Evolutionary conservation across 371 early-diverging fungal genomes (phyloP), one percentile per base, ranked within the genome.

Genomic region (Syncephalastrum monosporum): DNA sequence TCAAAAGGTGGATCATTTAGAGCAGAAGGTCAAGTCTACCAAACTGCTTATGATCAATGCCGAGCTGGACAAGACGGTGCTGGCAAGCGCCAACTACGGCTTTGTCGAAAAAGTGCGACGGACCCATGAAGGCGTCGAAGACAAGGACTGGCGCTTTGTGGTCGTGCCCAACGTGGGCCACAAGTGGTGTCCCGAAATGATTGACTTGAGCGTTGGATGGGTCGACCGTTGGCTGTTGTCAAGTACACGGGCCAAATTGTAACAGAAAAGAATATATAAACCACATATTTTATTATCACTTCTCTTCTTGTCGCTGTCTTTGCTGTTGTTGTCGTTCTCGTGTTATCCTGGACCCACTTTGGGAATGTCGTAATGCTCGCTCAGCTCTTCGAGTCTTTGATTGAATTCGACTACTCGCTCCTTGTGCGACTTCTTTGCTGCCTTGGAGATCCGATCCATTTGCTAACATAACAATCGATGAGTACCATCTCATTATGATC

Each of bases 341-440:
- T 72, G 47, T 79, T 79, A 82, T 64, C 76, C 85, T 55, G 85
- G 85, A 55, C 84, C 84, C 47, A 86, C 87, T 60, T 87, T 87
- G 55, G 87, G 87, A 69, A 87, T 84, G 57, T 87, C 87, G 60
- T 85, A 82, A 65, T 87, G 87, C 63, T 87, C 87, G 27, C 85
- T 85, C 57, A 87, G 75, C 27, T 82, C 73, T 55, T 85, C 87
- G 6, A 84, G 64, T 47, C 83, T 83, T 33, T 77, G 68, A 52
- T 87, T 85, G 42, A 87, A 75, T 53, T 85, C 86, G 44, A 79
- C 68, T 14, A 86, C 84, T 52, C 76, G 75, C 54, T 86, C 86
- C 60, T 82, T 84, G 68, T 86, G 86, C 14, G 84, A 83, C 67
- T 79, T 83, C 23, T 67, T 59, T 3, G 86, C 86, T 25, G 80